phyloP scores from a whole-genome alignment of 2,329 filamentous ascomycete genomes.

The Ophiostoma perfectum region DNA sequence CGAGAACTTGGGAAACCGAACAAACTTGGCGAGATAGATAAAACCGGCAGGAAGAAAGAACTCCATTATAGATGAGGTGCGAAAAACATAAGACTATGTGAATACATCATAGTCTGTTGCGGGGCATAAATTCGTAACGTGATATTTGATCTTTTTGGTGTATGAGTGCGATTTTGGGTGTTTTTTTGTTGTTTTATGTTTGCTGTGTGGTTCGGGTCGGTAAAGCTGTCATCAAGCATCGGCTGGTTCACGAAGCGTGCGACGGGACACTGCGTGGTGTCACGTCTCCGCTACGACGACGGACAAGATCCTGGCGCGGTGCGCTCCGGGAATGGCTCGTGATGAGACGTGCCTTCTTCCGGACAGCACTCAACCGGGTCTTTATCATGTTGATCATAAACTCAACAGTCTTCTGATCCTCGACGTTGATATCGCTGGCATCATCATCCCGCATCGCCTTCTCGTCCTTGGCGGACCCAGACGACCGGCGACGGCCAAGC shows the following conservation, averaged over 20 bases:
- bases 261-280: slow-evolving; percentile 51
- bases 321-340: slow-evolving; percentile 51
- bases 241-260: slow-evolving; percentile 35
- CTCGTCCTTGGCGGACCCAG: slow-evolving; percentile 33
- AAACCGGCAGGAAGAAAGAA: not conserved
- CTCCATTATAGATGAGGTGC: slow-evolving; percentile 2
- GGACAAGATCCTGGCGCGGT: slow-evolving; percentile 39
- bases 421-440: slow-evolving; percentile 52
- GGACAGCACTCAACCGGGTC: slow-evolving; percentile 49
- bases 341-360: slow-evolving; percentile 58
- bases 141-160: slow-evolving; percentile 6
- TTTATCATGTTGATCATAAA: slow-evolving; percentile 63
- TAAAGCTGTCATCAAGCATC: not conserved
- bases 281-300: slow-evolving; percentile 51
- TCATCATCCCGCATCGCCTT: slow-evolving; percentile 40
- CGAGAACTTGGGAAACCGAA: not conserved
- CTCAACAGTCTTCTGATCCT: slow-evolving; percentile 67
- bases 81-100: not conserved
- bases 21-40: not conserved
- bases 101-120: not conserved
- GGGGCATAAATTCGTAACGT: slow-evolving; percentile 12
- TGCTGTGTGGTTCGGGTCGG: not conserved
- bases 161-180: not conserved
- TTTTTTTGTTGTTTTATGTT: not conserved
- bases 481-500: slow-evolving; percentile 34